Base-by-base conservation (phyloP, 106 monocot species). In the Vanilla planifolia region DNA sequence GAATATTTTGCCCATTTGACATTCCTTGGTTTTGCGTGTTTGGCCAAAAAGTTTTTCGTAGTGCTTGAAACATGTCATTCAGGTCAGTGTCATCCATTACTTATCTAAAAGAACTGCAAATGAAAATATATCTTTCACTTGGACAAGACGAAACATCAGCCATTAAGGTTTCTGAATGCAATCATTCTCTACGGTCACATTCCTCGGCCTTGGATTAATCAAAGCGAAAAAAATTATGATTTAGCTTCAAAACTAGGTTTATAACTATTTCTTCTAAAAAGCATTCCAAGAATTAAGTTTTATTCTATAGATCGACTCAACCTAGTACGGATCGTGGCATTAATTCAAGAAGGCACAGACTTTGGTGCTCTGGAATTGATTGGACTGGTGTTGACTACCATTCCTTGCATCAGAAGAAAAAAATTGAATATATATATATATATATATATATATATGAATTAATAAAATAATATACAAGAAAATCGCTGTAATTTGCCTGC, bases 401-500 rank as follows among this genome's bases (percentile, higher is more conserved):
- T n/a, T 15, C 4, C 8, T 52, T 9, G 2, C 8, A 26, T 2
- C 14, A 1, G 40, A 40, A 40, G 40, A 40, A 40, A 40, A 40
- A 40, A 40, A 9, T 9, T 9, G 7, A 40, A 40, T 5, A 9
- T 40, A 40, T 40, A 40, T 9, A 9, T 1, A 40, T 14, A 40
- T 40, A 40, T 40, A n/a, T n/a, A n/a, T n/a, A n/a, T n/a, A n/a
- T n/a, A n/a, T n/a, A n/a, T n/a, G n/a, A n/a, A n/a, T n/a, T n/a
- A n/a, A n/a, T n/a, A n/a, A n/a, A 47, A 17, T 1, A 47, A 47
- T 48, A 3, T 45, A 53, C 14, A 27, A 16, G 16, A 26, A 27
- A 24, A 16, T 27, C 32, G 16, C 53, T 53, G 53, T 1, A 53
- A 32, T 16, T 53, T 53, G 53, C 53, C 53, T 53, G 30, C 53